Conservation (phyloP, 2,329 filamentous ascomycete species). For the Aspergillus jensenii region DNA sequence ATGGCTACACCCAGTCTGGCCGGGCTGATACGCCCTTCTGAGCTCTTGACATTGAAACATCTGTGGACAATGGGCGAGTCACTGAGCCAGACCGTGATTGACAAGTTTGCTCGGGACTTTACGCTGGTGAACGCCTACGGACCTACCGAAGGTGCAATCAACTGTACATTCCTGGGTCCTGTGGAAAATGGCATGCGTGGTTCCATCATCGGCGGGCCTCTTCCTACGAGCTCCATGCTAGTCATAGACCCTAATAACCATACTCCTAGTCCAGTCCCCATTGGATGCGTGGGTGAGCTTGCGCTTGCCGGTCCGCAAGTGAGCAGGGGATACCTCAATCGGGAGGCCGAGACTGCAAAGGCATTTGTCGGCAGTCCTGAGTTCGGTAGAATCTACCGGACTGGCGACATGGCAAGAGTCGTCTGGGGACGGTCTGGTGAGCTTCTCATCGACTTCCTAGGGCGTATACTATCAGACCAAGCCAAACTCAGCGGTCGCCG, state of each 20-base stretch:
- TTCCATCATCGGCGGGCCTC: conserved; percentile 37
- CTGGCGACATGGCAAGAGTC: conserved; percentile 53
- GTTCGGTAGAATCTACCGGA: conserved; percentile 50
- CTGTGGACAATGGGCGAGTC: conserved; percentile 39
- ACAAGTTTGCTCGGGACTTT: conserved; percentile 26
- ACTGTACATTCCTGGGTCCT: conserved; percentile 26
- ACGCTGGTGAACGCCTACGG: conserved; percentile 35
- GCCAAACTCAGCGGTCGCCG: conserved; percentile 83
- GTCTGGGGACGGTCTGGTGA: conserved; percentile 56
- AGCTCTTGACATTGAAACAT: conserved; percentile 23
- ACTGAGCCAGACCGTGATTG: conserved; percentile 31
- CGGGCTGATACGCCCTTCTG: conserved; percentile 28
- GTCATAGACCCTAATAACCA: conserved; percentile 25
- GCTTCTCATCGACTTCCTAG: conserved; percentile 69
- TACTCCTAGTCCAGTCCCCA: conserved; percentile 36
- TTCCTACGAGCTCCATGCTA: conserved; percentile 36
- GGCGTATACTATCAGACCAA: conserved; percentile 74
- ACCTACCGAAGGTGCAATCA: conserved; percentile 33
- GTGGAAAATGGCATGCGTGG: conserved; percentile 24
- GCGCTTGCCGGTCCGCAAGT: conserved; percentile 38
- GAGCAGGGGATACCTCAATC: conserved; percentile 30
- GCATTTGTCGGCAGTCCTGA: conserved; percentile 26
- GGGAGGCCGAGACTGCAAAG: conserved; percentile 23
- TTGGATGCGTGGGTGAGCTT: conserved; percentile 47
- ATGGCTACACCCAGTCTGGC: conserved; percentile 42